phyloP scores from a whole-genome alignment of 352 stramenopile species.

The Globisporangium mamillatum region DNA sequence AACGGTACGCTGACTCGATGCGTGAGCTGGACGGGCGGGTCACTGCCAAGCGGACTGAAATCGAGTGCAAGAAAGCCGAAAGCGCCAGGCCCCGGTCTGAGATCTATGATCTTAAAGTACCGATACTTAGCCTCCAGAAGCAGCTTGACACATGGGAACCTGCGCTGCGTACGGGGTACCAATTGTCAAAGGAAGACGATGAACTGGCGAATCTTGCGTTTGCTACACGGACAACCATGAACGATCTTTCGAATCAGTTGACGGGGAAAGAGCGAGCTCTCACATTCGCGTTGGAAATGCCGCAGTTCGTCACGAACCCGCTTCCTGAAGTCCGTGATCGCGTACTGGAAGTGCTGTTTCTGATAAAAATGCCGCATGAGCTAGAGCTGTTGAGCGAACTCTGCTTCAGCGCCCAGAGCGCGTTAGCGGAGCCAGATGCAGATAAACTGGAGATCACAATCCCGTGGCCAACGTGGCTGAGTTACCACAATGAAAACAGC shows the following conservation, averaged over 20 bases:
- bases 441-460: neutral
- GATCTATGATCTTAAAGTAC: neutral
- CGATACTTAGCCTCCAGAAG: neutral
- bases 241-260: neutral
- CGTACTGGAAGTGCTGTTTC: conserved; percentile 42
- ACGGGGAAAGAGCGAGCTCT: conserved; percentile 4
- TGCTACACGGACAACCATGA: neutral
- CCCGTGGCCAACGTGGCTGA: neutral
- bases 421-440: conserved; percentile 14
- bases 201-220: neutral
- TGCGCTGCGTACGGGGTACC: neutral
- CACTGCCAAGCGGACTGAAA: neutral
- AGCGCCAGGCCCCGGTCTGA: too few species aligned
- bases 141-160: neutral
- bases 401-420: conserved; percentile 34
- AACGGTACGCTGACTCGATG: neutral
- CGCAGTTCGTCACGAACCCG: conserved; percentile 25
- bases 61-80: neutral
- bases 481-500: neutral
- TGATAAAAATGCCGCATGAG: conserved; percentile 34
- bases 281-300: conserved; percentile 21
- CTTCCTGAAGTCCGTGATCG: conserved; percentile 26
- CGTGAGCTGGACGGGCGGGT: neutral
- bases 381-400: conserved; percentile 37
- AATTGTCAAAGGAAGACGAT: neutral